phyloP scores from a whole-genome alignment of 768 basidiomycete species.

The Pisolithus microcarpus region DNA sequence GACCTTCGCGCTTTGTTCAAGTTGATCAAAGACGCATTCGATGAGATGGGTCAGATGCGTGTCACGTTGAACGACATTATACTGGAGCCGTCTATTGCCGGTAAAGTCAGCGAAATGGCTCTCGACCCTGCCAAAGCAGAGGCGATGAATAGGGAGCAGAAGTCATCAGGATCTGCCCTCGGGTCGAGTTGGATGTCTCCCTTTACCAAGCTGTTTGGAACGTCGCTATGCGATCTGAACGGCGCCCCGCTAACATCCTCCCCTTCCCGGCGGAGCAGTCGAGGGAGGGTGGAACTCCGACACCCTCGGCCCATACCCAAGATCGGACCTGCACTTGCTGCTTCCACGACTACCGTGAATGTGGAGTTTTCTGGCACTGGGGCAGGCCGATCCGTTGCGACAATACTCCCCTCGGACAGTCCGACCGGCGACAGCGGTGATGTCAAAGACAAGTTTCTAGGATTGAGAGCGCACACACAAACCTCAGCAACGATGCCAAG shows the following conservation, averaged over 20 bases:
- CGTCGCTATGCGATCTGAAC: slow-evolving; percentile 23
- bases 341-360: slow-evolving; percentile 88
- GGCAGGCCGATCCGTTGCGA: slow-evolving; percentile 48
- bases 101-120: slow-evolving; percentile 62
- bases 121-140: slow-evolving; percentile 52
- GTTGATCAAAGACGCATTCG: slow-evolving; percentile 76
- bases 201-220: slow-evolving; percentile 71
- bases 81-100: slow-evolving; percentile 75
- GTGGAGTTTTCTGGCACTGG: slow-evolving; percentile 87
- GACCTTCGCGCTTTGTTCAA: slow-evolving; percentile 81
- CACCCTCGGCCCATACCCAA: slow-evolving; percentile 65
- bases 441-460: slow-evolving; percentile 5
- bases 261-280: slow-evolving; percentile 22
- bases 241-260: slow-evolving; percentile 7
- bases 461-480: slow-evolving; percentile 3
- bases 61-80: slow-evolving; percentile 83
- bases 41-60: slow-evolving; percentile 75
- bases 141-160: slow-evolving; percentile 28
- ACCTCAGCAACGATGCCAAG: slow-evolving; percentile 10
- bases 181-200: slow-evolving; percentile 76
- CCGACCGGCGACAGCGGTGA: slow-evolving; percentile 13
- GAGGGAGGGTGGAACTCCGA: slow-evolving; percentile 16
- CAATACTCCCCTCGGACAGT: slow-evolving; percentile 27
- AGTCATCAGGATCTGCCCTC: slow-evolving; percentile 25
- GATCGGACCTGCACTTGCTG: slow-evolving; percentile 74